Conservation (phyloP, 768 basidiomycete species). For the Arthromyces matolae region DNA sequence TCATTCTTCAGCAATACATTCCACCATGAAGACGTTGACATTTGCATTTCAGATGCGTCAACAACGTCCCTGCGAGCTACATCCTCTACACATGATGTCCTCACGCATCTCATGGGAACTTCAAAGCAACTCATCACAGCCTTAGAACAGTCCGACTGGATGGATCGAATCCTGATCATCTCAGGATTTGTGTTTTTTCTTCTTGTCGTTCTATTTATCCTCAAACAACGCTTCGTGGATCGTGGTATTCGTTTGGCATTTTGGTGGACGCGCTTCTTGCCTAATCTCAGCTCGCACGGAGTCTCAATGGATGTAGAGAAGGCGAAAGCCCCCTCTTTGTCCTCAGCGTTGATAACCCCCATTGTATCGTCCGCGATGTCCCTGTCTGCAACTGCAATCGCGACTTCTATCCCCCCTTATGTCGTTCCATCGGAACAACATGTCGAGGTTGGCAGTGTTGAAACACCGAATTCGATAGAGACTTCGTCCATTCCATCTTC, state of each 20-base stretch:
- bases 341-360: not conserved
- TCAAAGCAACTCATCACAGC: constrained; percentile 85
- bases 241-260: constrained; percentile 73
- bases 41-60: constrained; percentile 58
- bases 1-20: not conserved
- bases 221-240: constrained; percentile 86
- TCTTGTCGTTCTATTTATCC: constrained; percentile 78
- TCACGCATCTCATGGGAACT: constrained; percentile 65
- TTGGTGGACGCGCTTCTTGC: constrained; percentile 84
- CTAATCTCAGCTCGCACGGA: constrained; percentile 41
- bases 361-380: constrained; percentile 5
- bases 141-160: constrained; percentile 87
- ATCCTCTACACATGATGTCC: constrained; percentile 70
- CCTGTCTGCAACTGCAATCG: constrained; percentile 1
- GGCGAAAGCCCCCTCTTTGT: constrained; percentile 12
- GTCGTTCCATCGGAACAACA: not conserved
- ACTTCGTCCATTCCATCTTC: not conserved
- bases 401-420: not conserved
- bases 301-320: constrained; percentile 34
- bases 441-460: not conserved
- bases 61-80: constrained; percentile 74
- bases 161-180: constrained; percentile 86
- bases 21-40: not conserved
- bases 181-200: constrained; percentile 79
- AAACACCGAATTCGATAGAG: not conserved